Evolutionary conservation across 768 basidiomycete species (phyloP).

Genomic region (Mycena floridula): DNA sequence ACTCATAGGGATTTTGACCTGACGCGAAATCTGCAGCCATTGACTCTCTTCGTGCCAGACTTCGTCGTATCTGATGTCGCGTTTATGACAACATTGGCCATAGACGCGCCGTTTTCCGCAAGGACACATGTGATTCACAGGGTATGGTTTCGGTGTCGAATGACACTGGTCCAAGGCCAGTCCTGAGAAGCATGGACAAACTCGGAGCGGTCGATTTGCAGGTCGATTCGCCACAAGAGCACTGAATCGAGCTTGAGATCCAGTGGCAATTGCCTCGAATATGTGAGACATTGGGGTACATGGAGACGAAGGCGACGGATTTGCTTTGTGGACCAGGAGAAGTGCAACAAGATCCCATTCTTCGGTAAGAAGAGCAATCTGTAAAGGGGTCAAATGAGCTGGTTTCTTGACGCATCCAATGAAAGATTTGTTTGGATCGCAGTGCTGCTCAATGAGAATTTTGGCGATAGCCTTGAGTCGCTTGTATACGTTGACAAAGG

Average conservation of each 20-base stretch:
- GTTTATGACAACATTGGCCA: neutral
- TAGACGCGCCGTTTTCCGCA: neutral
- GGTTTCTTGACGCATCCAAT: neutral
- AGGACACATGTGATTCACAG: neutral
- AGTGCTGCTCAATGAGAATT: neutral
- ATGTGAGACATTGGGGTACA: neutral
- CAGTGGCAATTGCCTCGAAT: neutral
- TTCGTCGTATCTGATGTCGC: neutral
- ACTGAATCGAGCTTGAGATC: neutral
- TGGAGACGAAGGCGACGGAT: neutral
- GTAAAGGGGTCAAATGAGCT: neutral
- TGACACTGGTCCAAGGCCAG: neutral
- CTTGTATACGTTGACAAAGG: neutral
- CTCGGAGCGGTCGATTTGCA: neutral
- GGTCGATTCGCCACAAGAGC: neutral
- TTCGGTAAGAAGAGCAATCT: neutral
- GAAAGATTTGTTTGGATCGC: neutral
- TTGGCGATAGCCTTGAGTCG: neutral
- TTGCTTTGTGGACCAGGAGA: neutral
- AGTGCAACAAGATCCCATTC: neutral
- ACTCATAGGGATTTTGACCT: neutral
- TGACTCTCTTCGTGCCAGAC: neutral
- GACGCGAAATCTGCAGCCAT: neutral
- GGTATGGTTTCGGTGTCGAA: neutral
- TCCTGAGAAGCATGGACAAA: neutral